Conservation (phyloP, 331 rosid genomes). For the Saraca asoca region DNA sequence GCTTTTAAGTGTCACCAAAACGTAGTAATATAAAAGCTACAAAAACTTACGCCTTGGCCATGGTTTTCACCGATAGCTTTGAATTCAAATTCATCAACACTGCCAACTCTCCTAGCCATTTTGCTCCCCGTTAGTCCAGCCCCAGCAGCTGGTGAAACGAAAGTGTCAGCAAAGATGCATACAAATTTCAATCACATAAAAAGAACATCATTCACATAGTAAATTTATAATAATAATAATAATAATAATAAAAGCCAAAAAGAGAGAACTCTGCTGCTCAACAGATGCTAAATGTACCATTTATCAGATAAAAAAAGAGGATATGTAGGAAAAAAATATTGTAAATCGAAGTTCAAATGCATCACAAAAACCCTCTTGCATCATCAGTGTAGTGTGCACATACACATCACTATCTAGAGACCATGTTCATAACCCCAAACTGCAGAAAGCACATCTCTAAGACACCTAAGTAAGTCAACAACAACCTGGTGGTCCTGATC, state of each 20-base stretch:
- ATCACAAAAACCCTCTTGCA: too few relatives aligned
- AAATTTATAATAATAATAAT: too few relatives aligned
- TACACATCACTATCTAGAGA: too few relatives aligned
- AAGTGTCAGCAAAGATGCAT: slow-evolving; percentile 28
- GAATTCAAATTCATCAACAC: slow-evolving; percentile 82
- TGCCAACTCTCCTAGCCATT: slow-evolving; percentile 94
- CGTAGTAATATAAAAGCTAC: slow-evolving; percentile 23
- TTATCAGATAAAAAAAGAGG: slow-evolving; percentile 21
- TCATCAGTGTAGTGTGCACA: too few relatives aligned
- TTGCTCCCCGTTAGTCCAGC: slow-evolving; percentile 97
- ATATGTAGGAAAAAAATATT: slow-evolving; percentile 15
- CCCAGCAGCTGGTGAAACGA: slow-evolving; percentile 71
- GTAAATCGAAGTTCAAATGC: too few relatives aligned
- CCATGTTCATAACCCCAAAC: too few relatives aligned
- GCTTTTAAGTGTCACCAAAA: slow-evolving; percentile 15
- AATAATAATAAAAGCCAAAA: too few relatives aligned
- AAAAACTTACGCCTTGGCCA: slow-evolving; percentile 67
- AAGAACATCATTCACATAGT: slow-evolving; percentile 9
- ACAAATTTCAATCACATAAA: neutral
- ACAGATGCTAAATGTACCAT: neutral
- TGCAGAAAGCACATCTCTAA: too few relatives aligned
- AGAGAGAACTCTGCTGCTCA: too few relatives aligned
- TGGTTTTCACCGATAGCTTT: slow-evolving; percentile 81
- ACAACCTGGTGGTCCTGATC: too few relatives aligned
- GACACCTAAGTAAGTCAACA: too few relatives aligned